Conservation (phyloP, 2,329 filamentous ascomycete genomes). For the Claviceps sp. region DNA sequence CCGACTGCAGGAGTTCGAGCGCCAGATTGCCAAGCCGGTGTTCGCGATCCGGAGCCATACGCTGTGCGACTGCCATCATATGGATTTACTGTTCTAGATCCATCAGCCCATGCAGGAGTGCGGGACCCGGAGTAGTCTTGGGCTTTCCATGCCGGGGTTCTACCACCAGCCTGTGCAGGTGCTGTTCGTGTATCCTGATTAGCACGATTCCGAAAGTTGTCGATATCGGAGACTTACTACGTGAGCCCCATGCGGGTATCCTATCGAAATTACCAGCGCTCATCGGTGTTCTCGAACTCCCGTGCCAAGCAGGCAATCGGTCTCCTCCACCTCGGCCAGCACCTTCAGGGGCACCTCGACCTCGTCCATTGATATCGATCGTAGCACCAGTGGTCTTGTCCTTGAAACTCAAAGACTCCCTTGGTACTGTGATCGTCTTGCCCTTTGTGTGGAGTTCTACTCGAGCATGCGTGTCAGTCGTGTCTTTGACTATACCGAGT, state of each 20-base stretch:
- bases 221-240: slow-evolving; percentile 39
- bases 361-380: slow-evolving; percentile 53
- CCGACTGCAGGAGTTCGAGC: slow-evolving; percentile 53
- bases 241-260: slow-evolving; percentile 64
- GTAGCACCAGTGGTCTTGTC: slow-evolving; percentile 67
- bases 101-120: slow-evolving; percentile 59
- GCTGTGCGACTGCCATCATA: slow-evolving; percentile 64
- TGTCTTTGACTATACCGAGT: slow-evolving; percentile 89
- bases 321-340: slow-evolving; percentile 30
- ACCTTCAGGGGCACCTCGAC: slow-evolving; percentile 32
- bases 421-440: slow-evolving; percentile 76
- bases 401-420: slow-evolving; percentile 71
- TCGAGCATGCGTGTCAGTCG: slow-evolving; percentile 71
- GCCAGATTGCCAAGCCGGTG: slow-evolving; percentile 67
- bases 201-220: neutral
- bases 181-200: slow-evolving; percentile 23
- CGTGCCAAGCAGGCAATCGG: slow-evolving; percentile 44
- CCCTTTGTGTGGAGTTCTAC: slow-evolving; percentile 91
- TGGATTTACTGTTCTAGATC: slow-evolving; percentile 53
- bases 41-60: slow-evolving; percentile 61
- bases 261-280: slow-evolving; percentile 46
- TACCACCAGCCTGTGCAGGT: slow-evolving; percentile 36
- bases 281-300: slow-evolving; percentile 56
- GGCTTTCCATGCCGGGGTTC: slow-evolving; percentile 50
- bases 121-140: slow-evolving; percentile 41